Evolutionary conservation across 805 yeast genomes (phyloP).

Genomic region (Starmerella sirachaensis): DNA sequence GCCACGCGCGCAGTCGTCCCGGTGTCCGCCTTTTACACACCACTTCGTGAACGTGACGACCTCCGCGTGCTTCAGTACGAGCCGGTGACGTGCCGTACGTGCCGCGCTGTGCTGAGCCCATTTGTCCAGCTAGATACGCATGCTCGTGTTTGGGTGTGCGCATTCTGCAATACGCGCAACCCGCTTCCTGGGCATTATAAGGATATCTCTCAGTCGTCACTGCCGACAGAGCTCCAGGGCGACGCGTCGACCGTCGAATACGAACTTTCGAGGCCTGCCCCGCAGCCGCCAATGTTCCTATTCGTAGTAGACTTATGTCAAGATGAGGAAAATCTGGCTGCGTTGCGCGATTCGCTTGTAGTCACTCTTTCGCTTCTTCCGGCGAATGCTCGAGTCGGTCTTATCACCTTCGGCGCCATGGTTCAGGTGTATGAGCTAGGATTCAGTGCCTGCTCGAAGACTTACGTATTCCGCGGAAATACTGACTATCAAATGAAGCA

Average conservation of each 20-base stretch:
- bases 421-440: slow-evolving; percentile 81
- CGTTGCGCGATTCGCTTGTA: slow-evolving; percentile 69
- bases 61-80: slow-evolving; percentile 72
- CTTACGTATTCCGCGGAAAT: slow-evolving; percentile 78
- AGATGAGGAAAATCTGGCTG: slow-evolving; percentile 73
- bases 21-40: slow-evolving; percentile 89
- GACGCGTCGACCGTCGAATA: slow-evolving; percentile 73
- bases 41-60: slow-evolving; percentile 67
- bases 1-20: slow-evolving; percentile 90
- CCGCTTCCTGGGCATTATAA: slow-evolving; percentile 74
- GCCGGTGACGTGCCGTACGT: slow-evolving; percentile 71
- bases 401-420: slow-evolving; percentile 80
- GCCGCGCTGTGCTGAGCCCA: slow-evolving; percentile 81
- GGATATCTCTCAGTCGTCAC: slow-evolving; percentile 57
- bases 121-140: slow-evolving; percentile 69
- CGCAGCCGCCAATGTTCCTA: slow-evolving; percentile 72
- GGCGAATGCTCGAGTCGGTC: slow-evolving; percentile 77
- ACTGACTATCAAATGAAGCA: slow-evolving; percentile 56
- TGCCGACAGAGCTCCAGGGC: slow-evolving; percentile 69
- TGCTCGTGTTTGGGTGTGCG: slow-evolving; percentile 73
- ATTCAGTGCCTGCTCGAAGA: slow-evolving; percentile 53
- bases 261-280: slow-evolving; percentile 66
- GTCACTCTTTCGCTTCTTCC: slow-evolving; percentile 71
- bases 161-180: slow-evolving; percentile 66
- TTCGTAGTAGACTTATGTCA: slow-evolving; percentile 84